Evolutionary conservation across 345 rosid species (phyloP).

Genomic region (Bruguiera parviflora): DNA sequence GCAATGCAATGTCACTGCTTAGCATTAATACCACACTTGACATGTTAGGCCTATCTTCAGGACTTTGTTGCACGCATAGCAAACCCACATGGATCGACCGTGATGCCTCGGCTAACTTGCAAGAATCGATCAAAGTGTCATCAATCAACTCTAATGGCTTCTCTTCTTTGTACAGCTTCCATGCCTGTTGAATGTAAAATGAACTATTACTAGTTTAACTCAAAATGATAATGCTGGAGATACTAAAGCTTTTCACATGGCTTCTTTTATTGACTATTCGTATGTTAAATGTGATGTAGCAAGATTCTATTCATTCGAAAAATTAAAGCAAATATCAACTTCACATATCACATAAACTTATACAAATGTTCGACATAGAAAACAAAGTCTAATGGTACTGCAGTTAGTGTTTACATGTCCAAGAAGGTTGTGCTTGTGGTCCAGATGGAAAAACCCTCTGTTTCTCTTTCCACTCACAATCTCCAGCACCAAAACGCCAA

Average conservation of each 20-base stretch:
- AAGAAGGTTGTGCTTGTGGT: conserved; percentile 29
- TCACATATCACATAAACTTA: too few species aligned
- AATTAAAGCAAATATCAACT: neutral
- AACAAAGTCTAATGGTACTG: too few species aligned
- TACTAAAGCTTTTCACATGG: too few species aligned
- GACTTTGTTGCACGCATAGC: conserved; percentile 26
- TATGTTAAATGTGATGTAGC: neutral
- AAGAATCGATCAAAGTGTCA: neutral
- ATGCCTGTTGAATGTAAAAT: conserved; percentile 14
- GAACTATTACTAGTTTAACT: neutral
- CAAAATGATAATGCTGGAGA: neutral
- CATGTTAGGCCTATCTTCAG: conserved; percentile 29
- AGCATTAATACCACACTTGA: conserved; percentile 25
- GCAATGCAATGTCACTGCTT: conserved; percentile 16
- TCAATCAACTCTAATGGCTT: conserved; percentile 15
- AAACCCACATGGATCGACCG: conserved; percentile 25
- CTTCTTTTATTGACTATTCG: neutral
- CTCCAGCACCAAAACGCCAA: conserved; percentile 32
- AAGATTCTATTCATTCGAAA: neutral
- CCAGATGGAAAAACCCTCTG: conserved; percentile 25
- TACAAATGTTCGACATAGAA: too few species aligned
- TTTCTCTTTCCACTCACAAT: conserved; percentile 22
- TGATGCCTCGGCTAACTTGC: neutral
- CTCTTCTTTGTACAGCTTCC: conserved; percentile 23
- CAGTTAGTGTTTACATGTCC: conserved; percentile 24